phyloP scores from a whole-genome alignment of 1,284 basidiomycete genomes.

The Malassezia globosa region DNA sequence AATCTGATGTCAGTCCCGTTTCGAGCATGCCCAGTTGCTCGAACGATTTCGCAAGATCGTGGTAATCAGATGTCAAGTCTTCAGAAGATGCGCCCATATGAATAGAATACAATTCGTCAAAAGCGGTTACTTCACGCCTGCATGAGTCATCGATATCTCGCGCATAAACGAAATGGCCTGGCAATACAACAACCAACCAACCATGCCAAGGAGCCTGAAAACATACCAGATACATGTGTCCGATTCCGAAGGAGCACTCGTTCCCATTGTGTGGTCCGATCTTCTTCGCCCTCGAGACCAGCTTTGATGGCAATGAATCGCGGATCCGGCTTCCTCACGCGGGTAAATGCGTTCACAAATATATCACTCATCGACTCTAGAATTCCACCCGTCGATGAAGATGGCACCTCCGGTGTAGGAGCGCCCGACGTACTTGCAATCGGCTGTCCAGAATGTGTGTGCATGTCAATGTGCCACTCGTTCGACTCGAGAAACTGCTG shows the following conservation, averaged over 20 bases:
- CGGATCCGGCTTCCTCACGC: constrained; percentile 90
- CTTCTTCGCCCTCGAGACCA: constrained; percentile 85
- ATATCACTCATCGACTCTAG: constrained; percentile 84
- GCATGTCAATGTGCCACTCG: constrained; percentile 63
- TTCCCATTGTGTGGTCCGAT: constrained; percentile 69
- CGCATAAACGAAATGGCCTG: too few relatives aligned
- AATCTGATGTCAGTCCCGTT: constrained; percentile 88
- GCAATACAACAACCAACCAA: background rate
- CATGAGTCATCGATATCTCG: constrained; percentile 17
- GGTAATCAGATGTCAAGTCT: constrained; percentile 78
- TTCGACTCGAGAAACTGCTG: constrained; percentile 86
- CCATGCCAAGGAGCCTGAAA: constrained; percentile 7
- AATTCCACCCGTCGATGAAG: constrained; percentile 22
- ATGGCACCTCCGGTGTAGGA: constrained; percentile 15
- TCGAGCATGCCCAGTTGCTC: constrained; percentile 95
- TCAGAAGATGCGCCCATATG: constrained; percentile 27
- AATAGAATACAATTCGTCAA: constrained; percentile 35
- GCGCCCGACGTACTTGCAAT: constrained; percentile 5
- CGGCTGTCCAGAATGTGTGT: constrained; percentile 28
- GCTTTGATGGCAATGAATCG: constrained; percentile 84
- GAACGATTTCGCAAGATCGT: constrained; percentile 84
- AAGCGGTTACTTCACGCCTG: constrained; percentile 22
- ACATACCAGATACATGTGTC: constrained; percentile 60
- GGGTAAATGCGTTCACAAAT: constrained; percentile 83
- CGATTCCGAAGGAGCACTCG: constrained; percentile 31